A percentile compares a stretch with the other conserved stretches of the same genome.
phyloP scores from a whole-genome alignment of 2,329 filamentous ascomycete genomes.

The Paecilomyces variotii region DNA sequence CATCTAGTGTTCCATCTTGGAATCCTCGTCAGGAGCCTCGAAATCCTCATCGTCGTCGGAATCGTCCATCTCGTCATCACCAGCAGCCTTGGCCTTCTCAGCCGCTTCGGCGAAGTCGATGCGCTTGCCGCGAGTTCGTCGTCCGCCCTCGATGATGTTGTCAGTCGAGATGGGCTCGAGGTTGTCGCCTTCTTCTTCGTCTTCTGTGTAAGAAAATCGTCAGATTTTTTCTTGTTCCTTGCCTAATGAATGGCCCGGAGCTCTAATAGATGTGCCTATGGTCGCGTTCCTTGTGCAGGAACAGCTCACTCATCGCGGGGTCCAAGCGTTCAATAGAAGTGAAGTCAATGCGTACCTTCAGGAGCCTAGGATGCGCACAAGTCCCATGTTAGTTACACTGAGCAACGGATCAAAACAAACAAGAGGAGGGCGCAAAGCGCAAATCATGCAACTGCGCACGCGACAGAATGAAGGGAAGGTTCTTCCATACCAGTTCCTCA shows the following conservation, averaged over 20 bases:
- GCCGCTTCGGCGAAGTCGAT: constrained; percentile 94
- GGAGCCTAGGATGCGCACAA: not conserved
- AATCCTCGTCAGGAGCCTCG: constrained; percentile 22
- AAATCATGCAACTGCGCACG: not conserved
- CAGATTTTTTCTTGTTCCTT: not conserved
- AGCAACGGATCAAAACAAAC: not conserved
- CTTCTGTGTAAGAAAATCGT: constrained; percentile 33
- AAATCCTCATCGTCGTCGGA: constrained; percentile 49
- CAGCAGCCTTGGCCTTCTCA: constrained; percentile 70
- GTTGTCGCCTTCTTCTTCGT: constrained; percentile 66
- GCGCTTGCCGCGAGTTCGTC: constrained; percentile 81
- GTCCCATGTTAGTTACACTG: not conserved
- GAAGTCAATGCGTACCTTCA: not conserved
- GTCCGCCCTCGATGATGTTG: constrained; percentile 74
- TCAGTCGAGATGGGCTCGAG: constrained; percentile 83
- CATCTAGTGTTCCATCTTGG: constrained; percentile 33
- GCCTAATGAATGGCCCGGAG: not conserved
- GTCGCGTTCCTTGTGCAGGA: not conserved
- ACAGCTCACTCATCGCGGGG: not conserved
- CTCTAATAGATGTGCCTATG: not conserved
- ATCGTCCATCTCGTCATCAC: constrained; percentile 55
- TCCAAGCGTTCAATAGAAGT: constrained; percentile 3
- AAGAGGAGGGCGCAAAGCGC: not conserved
- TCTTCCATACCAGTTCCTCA: constrained; percentile 29
- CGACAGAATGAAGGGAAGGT: not conserved